phyloP scores from a whole-genome alignment of 2,329 filamentous ascomycete genomes.

The Ceratocystiopsis brevicomis region DNA sequence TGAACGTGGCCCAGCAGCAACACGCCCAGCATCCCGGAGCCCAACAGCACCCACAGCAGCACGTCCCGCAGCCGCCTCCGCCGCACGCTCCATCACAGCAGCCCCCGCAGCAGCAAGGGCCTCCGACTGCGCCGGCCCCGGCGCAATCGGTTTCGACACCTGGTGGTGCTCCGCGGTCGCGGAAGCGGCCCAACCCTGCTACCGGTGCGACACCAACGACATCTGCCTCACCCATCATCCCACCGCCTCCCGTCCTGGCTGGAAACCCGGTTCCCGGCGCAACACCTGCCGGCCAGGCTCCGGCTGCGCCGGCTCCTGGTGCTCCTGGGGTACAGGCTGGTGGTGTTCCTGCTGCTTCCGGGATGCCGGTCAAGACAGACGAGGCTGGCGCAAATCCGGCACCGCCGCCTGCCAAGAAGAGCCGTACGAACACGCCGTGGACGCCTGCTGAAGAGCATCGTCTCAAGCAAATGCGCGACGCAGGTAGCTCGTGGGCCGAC shows the following conservation, averaged over 20 bases:
- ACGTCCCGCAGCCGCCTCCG: slow-evolving; percentile 9
- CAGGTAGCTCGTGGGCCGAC: slow-evolving; percentile 88
- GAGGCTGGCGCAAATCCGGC: slow-evolving; percentile 16
- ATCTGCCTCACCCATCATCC: slow-evolving; percentile 8
- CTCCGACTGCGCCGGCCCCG: not conserved
- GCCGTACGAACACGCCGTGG: slow-evolving; percentile 96
- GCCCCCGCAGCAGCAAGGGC: not conserved
- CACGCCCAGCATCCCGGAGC: slow-evolving; percentile 18
- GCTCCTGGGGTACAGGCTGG: too few relatives aligned
- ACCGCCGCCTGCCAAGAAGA: slow-evolving; percentile 62
- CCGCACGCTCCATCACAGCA: slow-evolving; percentile 7
- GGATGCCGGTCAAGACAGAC: slow-evolving; percentile 11
- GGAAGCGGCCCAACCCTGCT: slow-evolving; percentile 22
- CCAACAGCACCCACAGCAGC: slow-evolving; percentile 16
- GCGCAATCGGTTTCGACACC: slow-evolving; percentile 13
- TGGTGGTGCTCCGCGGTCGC: slow-evolving; percentile 15
- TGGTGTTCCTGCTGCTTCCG: too few relatives aligned
- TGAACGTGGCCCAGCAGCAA: slow-evolving; percentile 19
- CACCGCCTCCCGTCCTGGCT: slow-evolving; percentile 11
- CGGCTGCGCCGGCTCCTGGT: too few relatives aligned
- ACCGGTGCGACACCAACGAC: slow-evolving; percentile 10
- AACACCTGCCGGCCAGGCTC: too few relatives aligned
- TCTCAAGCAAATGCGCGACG: slow-evolving; percentile 84
- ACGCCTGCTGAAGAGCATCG: slow-evolving; percentile 84
- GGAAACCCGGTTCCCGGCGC: not conserved